These are phyloP conservation scores for Edaphochlamys debaryana DNA, from an alignment of 139 green algal genomes.

Conservation along the genomic window DNA sequence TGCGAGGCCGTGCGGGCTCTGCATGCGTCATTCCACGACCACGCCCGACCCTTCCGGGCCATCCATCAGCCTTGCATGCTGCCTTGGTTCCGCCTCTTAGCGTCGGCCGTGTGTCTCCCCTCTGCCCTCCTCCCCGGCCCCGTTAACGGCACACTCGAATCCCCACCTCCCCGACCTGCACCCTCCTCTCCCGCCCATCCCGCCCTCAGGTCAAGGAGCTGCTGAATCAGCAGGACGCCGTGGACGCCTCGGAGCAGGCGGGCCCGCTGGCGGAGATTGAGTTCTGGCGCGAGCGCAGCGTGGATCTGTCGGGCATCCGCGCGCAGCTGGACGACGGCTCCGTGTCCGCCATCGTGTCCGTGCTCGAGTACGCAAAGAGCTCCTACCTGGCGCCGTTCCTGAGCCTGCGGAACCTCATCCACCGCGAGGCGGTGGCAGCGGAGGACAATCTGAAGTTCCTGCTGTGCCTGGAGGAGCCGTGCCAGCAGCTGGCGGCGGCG, in stretches of 20 bases:
- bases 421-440: slow-evolving; percentile 79
- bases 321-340: slow-evolving; percentile 39
- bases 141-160: no score
- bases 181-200: neutral
- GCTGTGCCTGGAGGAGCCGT: slow-evolving; percentile 79
- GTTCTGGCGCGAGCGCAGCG: slow-evolving; percentile 83
- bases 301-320: slow-evolving; percentile 81
- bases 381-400: slow-evolving; percentile 85
- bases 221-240: slow-evolving; percentile 68
- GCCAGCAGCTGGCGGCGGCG: slow-evolving; percentile 57
- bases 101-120: no score
- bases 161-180: neutral
- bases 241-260: slow-evolving; percentile 54
- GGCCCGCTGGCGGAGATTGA: slow-evolving; percentile 87
- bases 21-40: no score
- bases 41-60: no score
- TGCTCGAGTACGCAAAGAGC: slow-evolving; percentile 78
- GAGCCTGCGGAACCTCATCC: slow-evolving; percentile 77
- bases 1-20: no score
- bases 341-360: slow-evolving; percentile 65
- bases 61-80: no score
- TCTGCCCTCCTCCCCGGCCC: no score
- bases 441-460: slow-evolving; percentile 90
- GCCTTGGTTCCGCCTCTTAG: neutral
- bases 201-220: slow-evolving; percentile 76